phyloP scores from a whole-genome alignment of 495 filamentous ascomycete species.

The Penicillium macrosclerotiorum region DNA sequence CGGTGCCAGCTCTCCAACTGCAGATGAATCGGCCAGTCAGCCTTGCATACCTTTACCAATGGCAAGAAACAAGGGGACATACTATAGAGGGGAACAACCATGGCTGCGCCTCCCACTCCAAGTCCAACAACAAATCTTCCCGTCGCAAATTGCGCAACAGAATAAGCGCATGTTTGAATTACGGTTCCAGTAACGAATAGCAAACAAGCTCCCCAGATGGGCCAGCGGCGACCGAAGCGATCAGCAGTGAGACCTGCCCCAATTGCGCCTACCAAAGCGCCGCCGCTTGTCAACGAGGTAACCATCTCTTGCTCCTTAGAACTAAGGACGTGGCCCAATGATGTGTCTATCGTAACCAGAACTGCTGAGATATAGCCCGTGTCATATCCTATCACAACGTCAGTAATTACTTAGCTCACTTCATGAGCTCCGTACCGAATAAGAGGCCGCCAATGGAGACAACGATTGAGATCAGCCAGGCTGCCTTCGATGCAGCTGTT shows the following conservation, averaged over 20 bases:
- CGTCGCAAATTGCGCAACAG: constrained; percentile 47
- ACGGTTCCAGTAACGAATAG: constrained; percentile 46
- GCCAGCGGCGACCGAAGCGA: constrained; percentile 45
- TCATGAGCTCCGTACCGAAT: constrained; percentile 6
- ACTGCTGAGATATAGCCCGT: constrained; percentile 20
- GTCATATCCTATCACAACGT: constrained; percentile 11
- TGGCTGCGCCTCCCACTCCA: constrained; percentile 53
- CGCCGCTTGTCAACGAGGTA: constrained; percentile 17
- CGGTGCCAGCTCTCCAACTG: constrained; percentile 46
- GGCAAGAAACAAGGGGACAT: neutral
- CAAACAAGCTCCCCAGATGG: constrained; percentile 46
- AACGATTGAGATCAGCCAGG: constrained; percentile 16
- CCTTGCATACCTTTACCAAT: no score
- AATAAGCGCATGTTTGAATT: constrained; percentile 43
- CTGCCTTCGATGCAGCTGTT: constrained; percentile 14
- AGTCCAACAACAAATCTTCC: constrained; percentile 51
- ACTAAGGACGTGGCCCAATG: constrained; percentile 14
- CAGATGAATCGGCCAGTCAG: neutral
- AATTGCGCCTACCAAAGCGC: constrained; percentile 41
- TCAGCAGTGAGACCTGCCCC: constrained; percentile 50
- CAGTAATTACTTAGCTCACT: neutral
- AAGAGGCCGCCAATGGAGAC: constrained; percentile 18
- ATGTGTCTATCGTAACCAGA: constrained; percentile 11
- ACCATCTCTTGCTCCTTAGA: constrained; percentile 20
- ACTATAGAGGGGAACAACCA: constrained; percentile 46